Percentiles rank a stretch among this genome's conserved stretches.
These are phyloP conservation scores for Trametes punicea DNA, from an alignment of 768 basidiomycete species.

Conservation along the genomic window DNA sequence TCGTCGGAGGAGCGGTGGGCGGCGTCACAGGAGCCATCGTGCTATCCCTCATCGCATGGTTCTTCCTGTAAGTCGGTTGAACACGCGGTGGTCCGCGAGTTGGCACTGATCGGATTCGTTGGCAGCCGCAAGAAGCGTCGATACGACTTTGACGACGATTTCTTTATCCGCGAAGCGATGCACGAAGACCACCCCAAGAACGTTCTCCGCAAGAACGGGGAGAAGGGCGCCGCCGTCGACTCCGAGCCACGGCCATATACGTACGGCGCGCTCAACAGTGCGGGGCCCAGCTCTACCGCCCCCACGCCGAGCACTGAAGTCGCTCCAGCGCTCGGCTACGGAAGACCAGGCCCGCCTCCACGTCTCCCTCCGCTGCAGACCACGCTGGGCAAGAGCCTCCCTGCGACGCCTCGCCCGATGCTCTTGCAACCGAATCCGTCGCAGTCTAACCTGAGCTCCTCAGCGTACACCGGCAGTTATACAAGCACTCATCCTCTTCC, in stretches of 20 bases:
- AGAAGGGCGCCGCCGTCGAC: slow-evolving; percentile 2
- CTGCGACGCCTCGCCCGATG: not conserved
- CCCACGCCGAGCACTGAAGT: slow-evolving; percentile 7
- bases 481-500: not conserved
- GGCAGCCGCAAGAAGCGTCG: slow-evolving; percentile 6
- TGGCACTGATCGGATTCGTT: not conserved
- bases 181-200: slow-evolving; percentile 1
- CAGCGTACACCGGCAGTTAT: not conserved
- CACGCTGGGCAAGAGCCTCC: not conserved
- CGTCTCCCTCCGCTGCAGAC: not conserved
- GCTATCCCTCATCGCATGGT: slow-evolving; percentile 14
- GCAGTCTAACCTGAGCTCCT: not conserved
- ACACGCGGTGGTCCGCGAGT: not conserved
- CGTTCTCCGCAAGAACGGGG: slow-evolving; percentile 2
- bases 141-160: slow-evolving; percentile 19
- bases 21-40: slow-evolving; percentile 15
- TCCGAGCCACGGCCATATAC: slow-evolving; percentile 11
- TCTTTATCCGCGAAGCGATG: slow-evolving; percentile 2
- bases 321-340: not conserved
- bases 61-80: slow-evolving; percentile 15
- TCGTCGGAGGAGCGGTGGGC: slow-evolving; percentile 21
- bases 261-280: slow-evolving; percentile 2
- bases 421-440: not conserved
- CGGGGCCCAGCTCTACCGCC: not conserved
- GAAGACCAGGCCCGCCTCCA: not conserved